These are phyloP conservation scores for Luffa acutangula DNA, from an alignment of 306 rosid genomes.

Conservation along the genomic window DNA sequence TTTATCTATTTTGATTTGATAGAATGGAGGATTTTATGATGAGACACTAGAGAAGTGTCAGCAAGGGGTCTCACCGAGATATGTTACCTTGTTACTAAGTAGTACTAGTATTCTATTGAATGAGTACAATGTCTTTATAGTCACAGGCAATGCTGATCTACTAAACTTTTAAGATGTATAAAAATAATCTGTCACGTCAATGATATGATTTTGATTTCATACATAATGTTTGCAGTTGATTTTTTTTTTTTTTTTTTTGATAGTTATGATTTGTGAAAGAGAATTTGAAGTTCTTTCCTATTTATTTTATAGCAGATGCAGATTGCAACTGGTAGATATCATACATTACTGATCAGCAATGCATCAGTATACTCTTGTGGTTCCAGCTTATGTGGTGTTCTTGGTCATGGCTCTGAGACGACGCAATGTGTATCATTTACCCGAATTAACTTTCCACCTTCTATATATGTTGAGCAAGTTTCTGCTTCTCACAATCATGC, in stretches of 20 bases:
- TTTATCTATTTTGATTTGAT: neutral
- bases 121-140: neutral
- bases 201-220: neutral
- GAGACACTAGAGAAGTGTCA: neutral
- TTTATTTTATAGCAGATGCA: constrained; percentile 62
- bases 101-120: neutral
- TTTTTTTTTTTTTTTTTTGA: neutral
- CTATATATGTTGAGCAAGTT: constrained; percentile 54
- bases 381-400: constrained; percentile 79
- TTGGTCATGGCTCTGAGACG: constrained; percentile 81
- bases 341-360: constrained; percentile 65
- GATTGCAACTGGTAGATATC: constrained; percentile 75
- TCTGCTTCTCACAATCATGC: constrained; percentile 89
- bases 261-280: neutral
- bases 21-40: neutral
- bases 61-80: neutral
- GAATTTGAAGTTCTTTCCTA: constrained; percentile 14
- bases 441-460: constrained; percentile 48
- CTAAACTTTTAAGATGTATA: neutral
- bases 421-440: constrained; percentile 71
- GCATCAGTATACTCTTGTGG: constrained; percentile 84
- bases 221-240: neutral
- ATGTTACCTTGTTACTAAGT: neutral
- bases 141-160: neutral
- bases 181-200: neutral